phyloP scores from a whole-genome alignment of 2,329 filamentous ascomycete species.

The Corniculantispora saksenae region DNA sequence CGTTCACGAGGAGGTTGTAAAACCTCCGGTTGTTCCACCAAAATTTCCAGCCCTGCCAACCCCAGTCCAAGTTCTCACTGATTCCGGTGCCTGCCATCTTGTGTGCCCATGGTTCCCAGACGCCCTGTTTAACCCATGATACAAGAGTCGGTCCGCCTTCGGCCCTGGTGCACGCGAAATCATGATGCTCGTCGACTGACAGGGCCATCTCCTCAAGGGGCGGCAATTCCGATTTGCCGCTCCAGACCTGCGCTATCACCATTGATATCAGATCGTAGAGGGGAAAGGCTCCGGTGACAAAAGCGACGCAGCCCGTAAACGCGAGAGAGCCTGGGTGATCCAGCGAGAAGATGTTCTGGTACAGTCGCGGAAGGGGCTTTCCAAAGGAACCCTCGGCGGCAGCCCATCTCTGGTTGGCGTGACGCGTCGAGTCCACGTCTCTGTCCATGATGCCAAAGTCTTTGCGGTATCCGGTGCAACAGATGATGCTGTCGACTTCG shows the following conservation, averaged over 20 bases:
- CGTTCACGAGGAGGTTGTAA: no score
- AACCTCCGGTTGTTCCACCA: no score
- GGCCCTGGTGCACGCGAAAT: no score
- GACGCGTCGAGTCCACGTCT: slow-evolving; percentile 29
- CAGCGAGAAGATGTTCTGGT: slow-evolving; percentile 47
- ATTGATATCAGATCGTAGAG: slow-evolving; percentile 46
- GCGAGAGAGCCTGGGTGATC: slow-evolving; percentile 45
- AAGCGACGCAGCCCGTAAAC: slow-evolving; percentile 40
- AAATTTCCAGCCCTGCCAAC: no score
- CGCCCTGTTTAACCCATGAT: no score
- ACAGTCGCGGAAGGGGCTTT: slow-evolving; percentile 38
- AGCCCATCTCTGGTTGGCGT: slow-evolving; percentile 25
- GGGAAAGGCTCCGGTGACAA: slow-evolving; percentile 36
- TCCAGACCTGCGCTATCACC: slow-evolving; percentile 47
- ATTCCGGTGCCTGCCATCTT: no score
- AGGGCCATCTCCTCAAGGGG: slow-evolving; percentile 38
- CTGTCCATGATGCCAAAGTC: slow-evolving; percentile 33
- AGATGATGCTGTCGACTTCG: slow-evolving; percentile 34
- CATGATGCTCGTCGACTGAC: no score
- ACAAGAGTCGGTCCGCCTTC: no score
- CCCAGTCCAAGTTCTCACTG: no score
- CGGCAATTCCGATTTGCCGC: slow-evolving; percentile 40
- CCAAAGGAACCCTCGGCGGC: slow-evolving; percentile 30
- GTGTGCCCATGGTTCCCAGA: no score
- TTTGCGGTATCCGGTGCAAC: slow-evolving; percentile 37